phyloP scores from a whole-genome alignment of 1,284 basidiomycete genomes.

The Austroboletus novae-zelandiae region DNA sequence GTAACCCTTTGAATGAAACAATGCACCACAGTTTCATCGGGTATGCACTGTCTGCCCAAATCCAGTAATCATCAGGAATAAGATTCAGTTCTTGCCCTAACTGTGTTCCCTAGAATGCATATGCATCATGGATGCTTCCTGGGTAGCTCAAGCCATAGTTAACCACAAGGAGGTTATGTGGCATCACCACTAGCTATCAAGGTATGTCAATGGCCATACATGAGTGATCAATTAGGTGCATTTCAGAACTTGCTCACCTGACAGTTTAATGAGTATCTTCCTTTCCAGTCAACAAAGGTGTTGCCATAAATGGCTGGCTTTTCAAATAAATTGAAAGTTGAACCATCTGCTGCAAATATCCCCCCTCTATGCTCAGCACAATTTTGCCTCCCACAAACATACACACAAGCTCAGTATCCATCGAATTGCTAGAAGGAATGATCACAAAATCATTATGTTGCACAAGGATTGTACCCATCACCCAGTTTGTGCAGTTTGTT shows the following conservation, averaged over 20 bases:
- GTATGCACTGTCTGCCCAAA: not conserved
- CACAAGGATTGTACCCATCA: conserved; percentile 8
- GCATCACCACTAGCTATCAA: not conserved
- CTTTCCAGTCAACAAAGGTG: conserved; percentile 13
- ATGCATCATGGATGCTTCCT: not conserved
- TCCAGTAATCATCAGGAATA: not conserved
- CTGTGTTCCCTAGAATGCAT: not conserved
- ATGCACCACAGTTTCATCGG: not conserved
- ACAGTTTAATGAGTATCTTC: conserved; percentile 7
- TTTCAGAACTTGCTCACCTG: conserved; percentile 2
- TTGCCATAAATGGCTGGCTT: conserved; percentile 17
- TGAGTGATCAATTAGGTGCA: too few species aligned
- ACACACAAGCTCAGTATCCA: too few species aligned
- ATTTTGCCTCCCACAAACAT: too few species aligned
- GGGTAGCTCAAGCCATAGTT: not conserved
- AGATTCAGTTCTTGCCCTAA: too few species aligned
- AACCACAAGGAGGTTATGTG: conserved; percentile 1
- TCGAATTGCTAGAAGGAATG: too few species aligned
- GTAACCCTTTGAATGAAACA: not conserved
- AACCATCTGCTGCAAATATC: conserved; percentile 11
- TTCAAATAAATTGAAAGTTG: conserved; percentile 15
- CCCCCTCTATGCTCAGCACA: not conserved
- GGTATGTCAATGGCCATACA: too few species aligned
- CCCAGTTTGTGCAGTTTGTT: conserved; percentile 21
- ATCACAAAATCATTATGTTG: not conserved